Evolutionary conservation across 2,329 filamentous ascomycete genomes (phyloP).

Genomic region (Fonsecaea nubica): DNA sequence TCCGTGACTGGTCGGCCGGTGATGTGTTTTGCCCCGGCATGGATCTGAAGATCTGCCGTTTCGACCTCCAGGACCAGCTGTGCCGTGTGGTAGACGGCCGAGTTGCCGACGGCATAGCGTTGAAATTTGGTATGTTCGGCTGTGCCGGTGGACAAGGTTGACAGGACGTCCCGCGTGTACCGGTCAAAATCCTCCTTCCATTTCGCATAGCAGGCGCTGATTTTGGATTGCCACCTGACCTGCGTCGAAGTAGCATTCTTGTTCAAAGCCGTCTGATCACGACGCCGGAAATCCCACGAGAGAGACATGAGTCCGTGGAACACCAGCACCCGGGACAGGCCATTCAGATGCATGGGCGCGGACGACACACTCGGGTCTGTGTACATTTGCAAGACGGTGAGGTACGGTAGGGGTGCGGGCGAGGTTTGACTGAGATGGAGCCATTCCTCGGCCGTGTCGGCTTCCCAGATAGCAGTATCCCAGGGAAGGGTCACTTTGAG

Average conservation of each 20-base stretch:
- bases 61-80: slow-evolving; percentile 64
- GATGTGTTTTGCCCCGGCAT: slow-evolving; percentile 65
- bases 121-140: slow-evolving; percentile 49
- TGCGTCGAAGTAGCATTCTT: neutral
- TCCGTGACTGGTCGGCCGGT: slow-evolving; percentile 62
- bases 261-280: slow-evolving; percentile 58
- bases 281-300: slow-evolving; percentile 66
- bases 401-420: slow-evolving; percentile 43
- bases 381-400: slow-evolving; percentile 60
- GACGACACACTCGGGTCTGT: slow-evolving; percentile 53
- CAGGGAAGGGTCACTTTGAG: slow-evolving; percentile 64
- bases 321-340: slow-evolving; percentile 60
- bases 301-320: slow-evolving; percentile 69
- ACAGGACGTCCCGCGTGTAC: slow-evolving; percentile 54
- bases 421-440: slow-evolving; percentile 50
- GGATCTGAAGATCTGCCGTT: slow-evolving; percentile 68
- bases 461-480: slow-evolving; percentile 63
- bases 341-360: slow-evolving; percentile 54
- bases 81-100: slow-evolving; percentile 65
- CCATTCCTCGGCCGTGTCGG: slow-evolving; percentile 61
- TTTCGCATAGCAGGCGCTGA: slow-evolving; percentile 61
- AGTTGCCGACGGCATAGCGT: slow-evolving; percentile 57
- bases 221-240: slow-evolving; percentile 56
- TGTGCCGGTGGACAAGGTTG: slow-evolving; percentile 42
- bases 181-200: slow-evolving; percentile 66